A percentile compares a stretch with the other conserved stretches of the same genome.
These are phyloP conservation scores for Suhomyces terraborum DNA, from an alignment of 1,139 yeast genomes.

Conservation along the genomic window DNA sequence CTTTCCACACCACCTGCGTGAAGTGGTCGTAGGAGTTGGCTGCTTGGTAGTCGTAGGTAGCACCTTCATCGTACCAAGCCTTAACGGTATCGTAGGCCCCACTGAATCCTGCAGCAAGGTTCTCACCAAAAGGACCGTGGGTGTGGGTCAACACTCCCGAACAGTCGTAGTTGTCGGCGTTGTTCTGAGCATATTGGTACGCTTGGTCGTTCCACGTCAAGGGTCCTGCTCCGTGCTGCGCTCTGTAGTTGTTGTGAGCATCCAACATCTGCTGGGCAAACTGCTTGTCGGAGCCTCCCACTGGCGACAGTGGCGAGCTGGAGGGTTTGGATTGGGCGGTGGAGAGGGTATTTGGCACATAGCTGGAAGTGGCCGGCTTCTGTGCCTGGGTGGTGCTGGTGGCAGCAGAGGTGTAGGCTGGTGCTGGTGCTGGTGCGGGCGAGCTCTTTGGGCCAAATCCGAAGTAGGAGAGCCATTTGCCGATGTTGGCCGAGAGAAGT, in stretches of 20 bases:
- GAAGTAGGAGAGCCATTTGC: constrained; percentile 18
- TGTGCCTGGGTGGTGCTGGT: constrained; percentile 4
- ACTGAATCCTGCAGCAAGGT: constrained; percentile 74
- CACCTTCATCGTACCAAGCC: constrained; percentile 84
- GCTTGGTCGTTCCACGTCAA: constrained; percentile 66
- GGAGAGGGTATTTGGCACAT: constrained; percentile 2
- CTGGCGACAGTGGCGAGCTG: constrained; percentile 1
- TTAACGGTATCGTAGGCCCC: constrained; percentile 57
- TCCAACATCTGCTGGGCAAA: constrained; percentile 47
- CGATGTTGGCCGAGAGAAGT: constrained; percentile 13
- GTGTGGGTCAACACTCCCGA: constrained; percentile 70
- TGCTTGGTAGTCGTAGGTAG: constrained; percentile 53
- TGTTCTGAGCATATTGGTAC: constrained; percentile 67
- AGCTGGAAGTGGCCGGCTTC: neutral
- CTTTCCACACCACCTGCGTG: constrained; percentile 46
- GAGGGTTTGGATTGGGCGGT: neutral
- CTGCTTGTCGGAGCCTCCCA: constrained; percentile 21
- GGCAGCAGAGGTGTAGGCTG: constrained; percentile 3
- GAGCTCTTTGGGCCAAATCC: constrained; percentile 12
- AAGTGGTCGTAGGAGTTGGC: constrained; percentile 39
- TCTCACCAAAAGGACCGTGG: constrained; percentile 83
- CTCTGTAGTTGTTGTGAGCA: constrained; percentile 70
- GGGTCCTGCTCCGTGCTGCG: constrained; percentile 59
- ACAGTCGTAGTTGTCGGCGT: constrained; percentile 72
- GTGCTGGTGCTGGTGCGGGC: constrained; percentile 1